Percentiles rank a stretch among this genome's conserved stretches.
Conservation (phyloP, 129 eudicot genomes). For the Daucus carota region DH1_v3.0 NC_030384.2:35411001-35411500, state of each 20-base stretch:
- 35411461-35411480: not conserved
- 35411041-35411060: not conserved
- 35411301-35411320: not conserved
- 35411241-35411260: not conserved
- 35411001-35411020: not conserved
- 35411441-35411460: not conserved
- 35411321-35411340: conserved; percentile 79
- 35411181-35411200: conserved; percentile 18
- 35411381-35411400: not conserved
- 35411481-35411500: not conserved
- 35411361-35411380: conserved; percentile 89
- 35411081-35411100: not conserved
- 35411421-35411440: not conserved
- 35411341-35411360: conserved; percentile 93
- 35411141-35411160: conserved; percentile 15
- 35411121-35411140: conserved; percentile 38
- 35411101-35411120: conserved; percentile 14
- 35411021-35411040: not conserved
- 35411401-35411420: not conserved
- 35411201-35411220: conserved; percentile 11
- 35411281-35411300: too few species aligned
- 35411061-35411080: not conserved
- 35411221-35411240: not conserved
- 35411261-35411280: not conserved
- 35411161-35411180: conserved; percentile 17